These are phyloP conservation scores for Fusarium vanettenii DNA, from an alignment of 2,329 filamentous ascomycete species.

Conservation along the genomic window DNA sequence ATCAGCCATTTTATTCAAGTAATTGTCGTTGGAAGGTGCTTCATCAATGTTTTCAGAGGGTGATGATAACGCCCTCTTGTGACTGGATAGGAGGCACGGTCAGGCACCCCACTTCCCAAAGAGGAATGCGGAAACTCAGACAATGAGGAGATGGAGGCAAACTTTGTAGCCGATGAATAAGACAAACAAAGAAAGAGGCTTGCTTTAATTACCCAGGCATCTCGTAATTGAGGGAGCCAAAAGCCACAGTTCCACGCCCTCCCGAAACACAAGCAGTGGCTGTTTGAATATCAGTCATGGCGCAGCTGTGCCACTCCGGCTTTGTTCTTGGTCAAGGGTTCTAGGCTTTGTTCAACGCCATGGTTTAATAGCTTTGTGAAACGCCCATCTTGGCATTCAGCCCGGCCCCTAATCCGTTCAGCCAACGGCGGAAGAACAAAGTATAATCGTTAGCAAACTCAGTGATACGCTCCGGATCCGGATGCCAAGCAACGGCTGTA, in stretches of 20 bases:
- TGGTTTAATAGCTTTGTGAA: neutral
- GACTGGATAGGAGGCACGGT: neutral
- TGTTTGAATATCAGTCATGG: neutral
- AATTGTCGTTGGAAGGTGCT: neutral
- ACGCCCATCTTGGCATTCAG: neutral
- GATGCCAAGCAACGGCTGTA: neutral
- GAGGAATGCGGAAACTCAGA: neutral
- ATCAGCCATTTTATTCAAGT: neutral
- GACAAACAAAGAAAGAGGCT: neutral
- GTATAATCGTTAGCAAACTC: neutral
- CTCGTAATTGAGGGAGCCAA: neutral
- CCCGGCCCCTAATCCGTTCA: neutral
- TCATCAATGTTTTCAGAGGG: neutral
- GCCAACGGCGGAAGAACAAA: neutral
- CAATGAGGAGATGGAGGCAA: neutral
- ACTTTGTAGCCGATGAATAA: neutral
- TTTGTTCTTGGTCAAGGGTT: neutral
- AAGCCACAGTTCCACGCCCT: neutral
- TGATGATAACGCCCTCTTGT: neutral
- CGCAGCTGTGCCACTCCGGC: neutral
- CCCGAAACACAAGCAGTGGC: neutral
- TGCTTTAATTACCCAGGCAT: neutral
- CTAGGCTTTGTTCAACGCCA: neutral
- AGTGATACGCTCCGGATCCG: neutral
- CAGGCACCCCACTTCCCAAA: neutral